Conservation (phyloP, 495 filamentous ascomycete species). For the Penicillium odoratum region DNA sequence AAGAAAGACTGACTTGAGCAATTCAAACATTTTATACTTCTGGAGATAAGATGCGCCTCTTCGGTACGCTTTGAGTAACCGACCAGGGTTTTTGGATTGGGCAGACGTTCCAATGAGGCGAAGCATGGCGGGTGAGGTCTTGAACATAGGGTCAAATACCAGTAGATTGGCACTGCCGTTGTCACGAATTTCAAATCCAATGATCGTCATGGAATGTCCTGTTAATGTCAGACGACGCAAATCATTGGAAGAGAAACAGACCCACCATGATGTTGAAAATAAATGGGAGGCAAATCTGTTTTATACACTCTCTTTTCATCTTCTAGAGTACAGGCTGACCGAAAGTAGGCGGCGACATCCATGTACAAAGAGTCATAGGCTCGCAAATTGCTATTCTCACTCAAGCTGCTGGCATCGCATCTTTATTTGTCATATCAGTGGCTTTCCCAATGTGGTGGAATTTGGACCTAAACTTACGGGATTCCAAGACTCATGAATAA, state of each 20-base stretch:
- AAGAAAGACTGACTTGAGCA: constrained; percentile 61
- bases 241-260: neutral
- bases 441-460: neutral
- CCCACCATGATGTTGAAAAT: constrained; percentile 81
- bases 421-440: constrained; percentile 27
- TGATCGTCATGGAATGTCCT: constrained; percentile 91
- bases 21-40: constrained; percentile 74
- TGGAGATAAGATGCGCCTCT: constrained; percentile 63
- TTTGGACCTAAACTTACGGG: constrained; percentile 44
- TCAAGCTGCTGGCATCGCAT: constrained; percentile 55
- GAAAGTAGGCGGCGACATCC: constrained; percentile 74
- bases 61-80: constrained; percentile 69
- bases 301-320: constrained; percentile 54
- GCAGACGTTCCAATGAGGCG: constrained; percentile 51
- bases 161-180: constrained; percentile 71
- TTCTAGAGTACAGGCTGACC: constrained; percentile 41
- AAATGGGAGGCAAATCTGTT: constrained; percentile 78
- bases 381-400: constrained; percentile 33
- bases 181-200: constrained; percentile 73
- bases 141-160: constrained; percentile 88
- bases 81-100: constrained; percentile 48
- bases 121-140: constrained; percentile 62
- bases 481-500: constrained; percentile 71
- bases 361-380: constrained; percentile 61
- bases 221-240: neutral